phyloP scores from a whole-genome alignment of 1,139 yeast species.

The Diutina rugosa region DNA sequence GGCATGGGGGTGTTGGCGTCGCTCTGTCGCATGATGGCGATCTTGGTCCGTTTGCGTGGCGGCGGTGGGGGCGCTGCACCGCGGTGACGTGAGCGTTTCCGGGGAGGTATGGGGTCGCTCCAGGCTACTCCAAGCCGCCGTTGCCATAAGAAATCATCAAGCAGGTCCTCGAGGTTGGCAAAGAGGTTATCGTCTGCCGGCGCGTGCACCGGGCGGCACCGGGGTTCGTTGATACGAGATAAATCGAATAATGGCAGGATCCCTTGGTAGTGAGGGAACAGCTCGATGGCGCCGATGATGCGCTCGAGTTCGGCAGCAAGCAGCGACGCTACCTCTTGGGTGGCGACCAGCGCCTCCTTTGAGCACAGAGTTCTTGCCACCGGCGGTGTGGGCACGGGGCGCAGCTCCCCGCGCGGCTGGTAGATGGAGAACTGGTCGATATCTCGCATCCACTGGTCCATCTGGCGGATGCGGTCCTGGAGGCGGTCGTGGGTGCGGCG shows the following conservation, averaged over 20 bases:
- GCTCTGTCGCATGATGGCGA: background rate
- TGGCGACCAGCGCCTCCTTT: background rate
- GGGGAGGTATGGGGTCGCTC: background rate
- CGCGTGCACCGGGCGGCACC: background rate
- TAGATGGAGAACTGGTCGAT: background rate
- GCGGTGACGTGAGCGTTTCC: background rate
- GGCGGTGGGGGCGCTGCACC: background rate
- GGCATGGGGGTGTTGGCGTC: background rate
- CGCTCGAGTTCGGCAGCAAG: background rate
- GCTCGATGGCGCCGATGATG: background rate
- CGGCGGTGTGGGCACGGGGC: background rate
- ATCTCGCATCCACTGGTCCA: background rate
- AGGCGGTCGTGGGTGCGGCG: background rate
- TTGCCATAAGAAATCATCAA: background rate
- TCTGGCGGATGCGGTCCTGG: background rate
- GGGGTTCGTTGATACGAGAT: background rate
- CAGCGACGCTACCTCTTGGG: background rate
- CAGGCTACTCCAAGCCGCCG: background rate
- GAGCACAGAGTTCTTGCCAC: background rate
- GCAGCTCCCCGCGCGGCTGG: background rate
- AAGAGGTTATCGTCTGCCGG: background rate
- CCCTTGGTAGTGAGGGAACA: background rate
- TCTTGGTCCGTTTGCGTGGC: background rate
- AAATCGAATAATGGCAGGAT: background rate
- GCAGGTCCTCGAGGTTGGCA: background rate